Percentiles rank a stretch among this genome's conserved stretches.
These are phyloP conservation scores for Cercospora brassicicola DNA, from an alignment of 2,329 filamentous ascomycete species.

Conservation along the genomic window DNA sequence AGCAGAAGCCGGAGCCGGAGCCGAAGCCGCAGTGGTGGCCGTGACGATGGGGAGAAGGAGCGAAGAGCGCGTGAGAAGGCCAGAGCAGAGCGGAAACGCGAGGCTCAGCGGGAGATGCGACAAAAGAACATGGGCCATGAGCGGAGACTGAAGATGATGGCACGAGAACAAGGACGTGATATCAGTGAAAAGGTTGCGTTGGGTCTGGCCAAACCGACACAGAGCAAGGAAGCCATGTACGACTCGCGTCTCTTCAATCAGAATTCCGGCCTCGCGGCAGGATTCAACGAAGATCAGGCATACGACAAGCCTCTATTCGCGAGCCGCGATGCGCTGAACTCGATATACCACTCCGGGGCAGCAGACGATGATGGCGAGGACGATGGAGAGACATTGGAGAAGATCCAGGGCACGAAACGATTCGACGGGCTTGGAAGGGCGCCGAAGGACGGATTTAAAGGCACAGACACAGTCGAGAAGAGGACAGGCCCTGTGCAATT, in stretches of 20 bases:
- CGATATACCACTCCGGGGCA: slow-evolving; percentile 82
- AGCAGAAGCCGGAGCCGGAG: slow-evolving; percentile 25
- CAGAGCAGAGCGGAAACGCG: slow-evolving; percentile 73
- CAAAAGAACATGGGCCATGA: slow-evolving; percentile 96
- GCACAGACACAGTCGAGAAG: slow-evolving; percentile 76
- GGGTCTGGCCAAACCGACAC: slow-evolving; percentile 90
- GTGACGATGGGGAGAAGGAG: slow-evolving; percentile 58
- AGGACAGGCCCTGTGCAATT: slow-evolving; percentile 94
- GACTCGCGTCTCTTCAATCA: slow-evolving; percentile 95
- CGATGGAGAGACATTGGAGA: slow-evolving; percentile 77
- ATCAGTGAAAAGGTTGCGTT: slow-evolving; percentile 96
- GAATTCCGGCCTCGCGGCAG: slow-evolving; percentile 78
- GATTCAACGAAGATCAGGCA: slow-evolving; percentile 95
- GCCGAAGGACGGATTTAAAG: slow-evolving; percentile 78
- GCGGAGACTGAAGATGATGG: slow-evolving; percentile 86
- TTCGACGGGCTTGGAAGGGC: slow-evolving; percentile 87
- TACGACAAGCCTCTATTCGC: slow-evolving; percentile 98
- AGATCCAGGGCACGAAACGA: slow-evolving; percentile 79
- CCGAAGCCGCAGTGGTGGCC: slow-evolving; percentile 42
- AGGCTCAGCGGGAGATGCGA: slow-evolving; percentile 84
- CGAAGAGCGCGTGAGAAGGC: slow-evolving; percentile 70
- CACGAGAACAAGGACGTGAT: slow-evolving; percentile 91
- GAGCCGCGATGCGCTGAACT: slow-evolving; percentile 89
- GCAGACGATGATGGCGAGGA: slow-evolving; percentile 72
- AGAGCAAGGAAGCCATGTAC: slow-evolving; percentile 92